Base-by-base conservation (phyloP, 2,329 filamentous ascomycete genomes). In the Nigrograna mackinnonii region DNA sequence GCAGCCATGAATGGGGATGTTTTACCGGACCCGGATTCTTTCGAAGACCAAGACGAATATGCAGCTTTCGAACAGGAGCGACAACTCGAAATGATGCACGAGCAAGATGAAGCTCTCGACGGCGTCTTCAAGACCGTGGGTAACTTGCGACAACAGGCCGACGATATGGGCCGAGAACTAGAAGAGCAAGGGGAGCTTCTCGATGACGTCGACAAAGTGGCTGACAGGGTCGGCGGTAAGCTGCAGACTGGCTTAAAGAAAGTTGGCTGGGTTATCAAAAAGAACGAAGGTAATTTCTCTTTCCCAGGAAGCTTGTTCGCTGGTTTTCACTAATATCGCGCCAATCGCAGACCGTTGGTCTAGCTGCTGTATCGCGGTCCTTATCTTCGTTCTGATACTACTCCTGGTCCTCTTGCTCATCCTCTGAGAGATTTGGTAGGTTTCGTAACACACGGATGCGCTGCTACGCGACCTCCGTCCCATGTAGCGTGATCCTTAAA, bases 171-270 rank as follows among this genome's bases (percentile, higher is more conserved):
- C 2, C 79, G 92, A 43, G 94, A 99, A 74, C 77, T 99, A 34
- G 95, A 96, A 71, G 94, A 99, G 73, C 94, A 99, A 77, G 80
- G 80, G 17, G 89, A 91, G 68, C 86, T 97, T 80, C 77, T 99
- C 43, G 85, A 94, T 50, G 85, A 88, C 39, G 87, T 95, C 30
- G 92, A 97, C 69, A 80, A 78, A 21, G 77, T 95, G 43, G 90
- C 89, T 4, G 91, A 97, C 67, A 80, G 92, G 22, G 91, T 99
- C 1, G 88, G 89, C 12, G 88, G 89, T 1, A 85, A 94, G 64
- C 71, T 99, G 59, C 84, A 90, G 72, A 90, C 79, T 42, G 94
- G 94, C 16, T 83, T 97, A 75, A 86, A 89, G 71, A 92, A 88
- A 73, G 83, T 99, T 58, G 83, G 85, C 52, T 82, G 87, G 68